These are phyloP conservation scores for Aspergillus unguis DNA, from an alignment of 2,329 filamentous ascomycete genomes.

Conservation along the genomic window DNA sequence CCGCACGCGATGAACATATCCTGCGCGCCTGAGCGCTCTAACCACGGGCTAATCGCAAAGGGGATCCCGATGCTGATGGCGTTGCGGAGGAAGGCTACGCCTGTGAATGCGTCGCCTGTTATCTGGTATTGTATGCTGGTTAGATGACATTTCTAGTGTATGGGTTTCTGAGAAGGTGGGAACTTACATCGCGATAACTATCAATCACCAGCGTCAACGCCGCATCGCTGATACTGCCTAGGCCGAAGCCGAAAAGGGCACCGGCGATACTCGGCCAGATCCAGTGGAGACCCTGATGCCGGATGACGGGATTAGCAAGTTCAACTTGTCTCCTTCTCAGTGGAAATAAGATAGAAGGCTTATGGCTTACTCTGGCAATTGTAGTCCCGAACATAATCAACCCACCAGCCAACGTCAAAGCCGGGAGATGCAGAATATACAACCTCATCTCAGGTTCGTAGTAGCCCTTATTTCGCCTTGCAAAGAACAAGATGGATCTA, in stretches of 20 bases:
- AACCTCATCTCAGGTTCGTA: slow-evolving; percentile 33
- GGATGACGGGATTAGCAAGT: no score
- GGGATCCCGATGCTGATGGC: slow-evolving; percentile 44
- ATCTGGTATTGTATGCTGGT: slow-evolving; percentile 32
- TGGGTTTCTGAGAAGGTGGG: not conserved
- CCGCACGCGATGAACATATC: slow-evolving; percentile 9
- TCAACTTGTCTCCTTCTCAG: no score
- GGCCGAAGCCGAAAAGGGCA: no score
- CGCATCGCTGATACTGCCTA: no score
- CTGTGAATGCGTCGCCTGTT: slow-evolving; percentile 47
- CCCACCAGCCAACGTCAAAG: slow-evolving; percentile 18
- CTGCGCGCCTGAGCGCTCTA: not conserved
- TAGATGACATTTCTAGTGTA: not conserved
- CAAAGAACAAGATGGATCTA: not conserved
- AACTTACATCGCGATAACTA: slow-evolving; percentile 4
- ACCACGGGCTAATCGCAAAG: slow-evolving; percentile 36
- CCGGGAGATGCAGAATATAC: slow-evolving; percentile 22
- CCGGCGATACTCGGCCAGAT: no score
- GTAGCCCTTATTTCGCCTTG: not conserved
- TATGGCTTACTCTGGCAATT: not conserved
- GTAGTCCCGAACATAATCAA: slow-evolving; percentile 24
- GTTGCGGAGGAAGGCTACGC: slow-evolving; percentile 47
- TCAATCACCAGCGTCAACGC: no score
- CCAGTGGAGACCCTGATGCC: no score
- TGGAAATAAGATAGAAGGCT: no score